Evolutionary conservation across 2,329 filamentous ascomycete species (phyloP), one percentile per base, ranked within the genome.

Genomic region (Sclerotinia borealis): DNA sequence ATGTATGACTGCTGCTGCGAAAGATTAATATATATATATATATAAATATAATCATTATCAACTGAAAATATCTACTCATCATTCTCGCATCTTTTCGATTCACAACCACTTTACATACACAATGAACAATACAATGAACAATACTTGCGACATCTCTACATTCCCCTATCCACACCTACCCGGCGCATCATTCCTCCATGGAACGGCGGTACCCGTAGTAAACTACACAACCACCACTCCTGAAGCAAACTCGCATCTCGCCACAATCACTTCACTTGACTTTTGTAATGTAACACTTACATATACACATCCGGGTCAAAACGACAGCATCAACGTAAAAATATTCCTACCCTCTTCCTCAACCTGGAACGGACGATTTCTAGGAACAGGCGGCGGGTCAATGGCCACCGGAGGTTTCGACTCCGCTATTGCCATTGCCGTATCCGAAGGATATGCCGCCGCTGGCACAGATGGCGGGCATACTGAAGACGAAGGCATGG

Each of bases 301-400:
- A 3, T 72, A 73, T 48, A 70, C 68, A 0, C 73, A 74, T 41
- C 60, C 66, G 0, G 68, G 68, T 5, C 61, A 68, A n/a, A 52
- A 63, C 1, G 72, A 74, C 45, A 29, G 4, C 6, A 56, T 74
- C 15, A 48, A 58, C 4, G 66, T 75, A 1, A 65, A 72, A 19
- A 64, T 70, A 0, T 73, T 68, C 66, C 64, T 75, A 0, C 72
- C 73, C 2, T 25, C 37, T 0, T 34, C 49, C 1, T 55, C 50
- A 2, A n/a, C 25, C 3, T 62, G 63, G 63, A 64, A 64, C 17
- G 37, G 39, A 2, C 48, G 63, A 43, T 64, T 64, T 4, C 15
- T 62, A 19, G 63, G 31, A 9, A 62, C 49, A 10, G 63, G 63
- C 2, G 59, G 63, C 2, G 3, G 37, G 6, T 59, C 25, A 43